phyloP scores from a whole-genome alignment of 306 rosid genomes.

The Prunus davidiana region DNA sequence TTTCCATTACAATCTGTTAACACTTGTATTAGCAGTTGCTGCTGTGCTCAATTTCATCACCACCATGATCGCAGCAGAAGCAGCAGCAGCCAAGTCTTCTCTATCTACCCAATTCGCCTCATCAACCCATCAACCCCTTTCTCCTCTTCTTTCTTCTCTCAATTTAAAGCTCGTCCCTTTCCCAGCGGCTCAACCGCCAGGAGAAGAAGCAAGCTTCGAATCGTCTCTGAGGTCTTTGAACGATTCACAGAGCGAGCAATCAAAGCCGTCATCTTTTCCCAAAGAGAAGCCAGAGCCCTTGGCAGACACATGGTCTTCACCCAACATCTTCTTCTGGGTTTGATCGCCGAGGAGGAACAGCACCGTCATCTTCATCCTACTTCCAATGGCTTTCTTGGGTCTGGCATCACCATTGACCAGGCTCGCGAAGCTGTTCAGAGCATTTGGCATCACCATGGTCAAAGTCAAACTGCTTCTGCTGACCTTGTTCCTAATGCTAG shows the following conservation, averaged over 20 bases:
- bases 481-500: neutral
- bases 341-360: constrained; percentile 66
- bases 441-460: constrained; percentile 37
- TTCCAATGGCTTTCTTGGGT: constrained; percentile 54
- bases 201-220: constrained; percentile 7
- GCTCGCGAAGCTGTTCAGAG: constrained; percentile 59
- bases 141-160: constrained; percentile 8
- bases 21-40: neutral
- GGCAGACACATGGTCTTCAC: constrained; percentile 57
- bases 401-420: constrained; percentile 52
- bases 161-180: neutral
- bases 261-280: constrained; percentile 63
- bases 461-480: neutral
- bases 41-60: neutral
- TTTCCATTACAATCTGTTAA: neutral
- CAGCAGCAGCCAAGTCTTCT: neutral
- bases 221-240: constrained; percentile 59
- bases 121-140: neutral
- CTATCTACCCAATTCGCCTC: constrained; percentile 4
- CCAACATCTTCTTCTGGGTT: constrained; percentile 78
- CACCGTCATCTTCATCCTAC: constrained; percentile 23
- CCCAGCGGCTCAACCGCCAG: neutral
- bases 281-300: constrained; percentile 62
- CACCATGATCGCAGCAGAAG: neutral
- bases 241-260: constrained; percentile 82